Conservation (phyloP, 2,329 filamentous ascomycete genomes). For the Aspergillus ochraceoroseus region DNA sequence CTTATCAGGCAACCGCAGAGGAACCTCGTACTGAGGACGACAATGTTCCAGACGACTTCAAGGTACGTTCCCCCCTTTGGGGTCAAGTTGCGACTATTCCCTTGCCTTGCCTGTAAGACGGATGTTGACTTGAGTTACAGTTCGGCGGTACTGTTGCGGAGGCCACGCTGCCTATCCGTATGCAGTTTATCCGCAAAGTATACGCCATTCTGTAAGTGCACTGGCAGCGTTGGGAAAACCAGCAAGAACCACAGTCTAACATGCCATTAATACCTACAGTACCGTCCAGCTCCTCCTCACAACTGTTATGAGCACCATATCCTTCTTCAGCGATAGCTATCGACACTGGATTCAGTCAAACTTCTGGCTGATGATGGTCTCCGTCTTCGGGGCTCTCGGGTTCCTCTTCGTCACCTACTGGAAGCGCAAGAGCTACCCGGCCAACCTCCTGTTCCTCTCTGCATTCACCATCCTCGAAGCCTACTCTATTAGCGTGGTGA, state of each 20-base stretch:
- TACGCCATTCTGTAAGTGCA: slow-evolving; percentile 76
- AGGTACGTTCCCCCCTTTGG: slow-evolving; percentile 53
- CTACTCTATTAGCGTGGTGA: slow-evolving; percentile 87
- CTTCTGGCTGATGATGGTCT: slow-evolving; percentile 77
- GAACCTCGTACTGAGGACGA: slow-evolving; percentile 72
- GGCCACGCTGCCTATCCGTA: slow-evolving; percentile 89
- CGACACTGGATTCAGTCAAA: slow-evolving; percentile 81
- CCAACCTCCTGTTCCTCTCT: slow-evolving; percentile 85
- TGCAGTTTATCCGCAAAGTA: slow-evolving; percentile 95
- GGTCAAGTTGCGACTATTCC: background rate
- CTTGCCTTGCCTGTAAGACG: background rate
- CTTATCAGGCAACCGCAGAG: slow-evolving; percentile 63
- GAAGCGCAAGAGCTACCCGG: slow-evolving; percentile 93
- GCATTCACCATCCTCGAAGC: slow-evolving; percentile 90
- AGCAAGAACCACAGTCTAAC: no score
- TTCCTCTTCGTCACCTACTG: slow-evolving; percentile 88
- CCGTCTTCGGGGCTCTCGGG: slow-evolving; percentile 74
- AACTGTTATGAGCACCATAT: slow-evolving; percentile 70
- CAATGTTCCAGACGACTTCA: slow-evolving; percentile 95
- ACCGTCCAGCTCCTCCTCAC: slow-evolving; percentile 91
- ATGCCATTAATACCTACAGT: no score
- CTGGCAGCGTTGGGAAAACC: no score
- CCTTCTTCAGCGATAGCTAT: slow-evolving; percentile 77
- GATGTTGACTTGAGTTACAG: slow-evolving; percentile 42
- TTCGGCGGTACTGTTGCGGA: slow-evolving; percentile 92